Conservation (phyloP, 148 eudicot species). For the Salicornia ramosissima region DNA sequence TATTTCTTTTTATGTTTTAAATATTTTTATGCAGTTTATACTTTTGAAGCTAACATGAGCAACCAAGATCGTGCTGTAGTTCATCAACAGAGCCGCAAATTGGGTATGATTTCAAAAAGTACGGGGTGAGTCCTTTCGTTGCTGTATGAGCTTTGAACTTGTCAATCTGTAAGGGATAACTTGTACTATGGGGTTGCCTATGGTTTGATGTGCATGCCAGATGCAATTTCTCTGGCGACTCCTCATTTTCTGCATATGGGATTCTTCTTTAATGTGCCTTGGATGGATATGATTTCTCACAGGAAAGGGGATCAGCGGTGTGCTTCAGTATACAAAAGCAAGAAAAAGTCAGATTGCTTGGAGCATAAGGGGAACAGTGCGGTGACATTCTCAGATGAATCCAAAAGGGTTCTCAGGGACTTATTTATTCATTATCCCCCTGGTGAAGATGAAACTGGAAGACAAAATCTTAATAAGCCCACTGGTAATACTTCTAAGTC, state of each 20-base stretch:
- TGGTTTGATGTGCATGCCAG: not conserved
- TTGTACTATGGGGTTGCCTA: not conserved
- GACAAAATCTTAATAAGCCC: constrained; percentile 29
- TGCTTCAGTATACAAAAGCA: constrained; percentile 47
- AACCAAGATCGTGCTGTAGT: constrained; percentile 63
- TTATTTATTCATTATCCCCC: constrained; percentile 75
- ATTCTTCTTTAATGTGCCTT: not conserved
- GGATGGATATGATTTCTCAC: constrained; percentile 12
- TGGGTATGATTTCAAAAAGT: constrained; percentile 77
- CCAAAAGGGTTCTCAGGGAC: constrained; percentile 55
- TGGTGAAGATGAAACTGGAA: constrained; percentile 38
- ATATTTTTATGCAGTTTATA: constrained; percentile 51
- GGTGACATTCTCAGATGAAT: constrained; percentile 57
- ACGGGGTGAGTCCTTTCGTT: constrained; percentile 50
- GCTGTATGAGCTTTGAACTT: not conserved
- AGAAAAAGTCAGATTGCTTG: constrained; percentile 23
- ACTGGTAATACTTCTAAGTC: constrained; percentile 25
- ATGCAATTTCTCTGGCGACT: constrained; percentile 11
- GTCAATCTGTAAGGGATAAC: not conserved
- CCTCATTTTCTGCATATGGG: not conserved
- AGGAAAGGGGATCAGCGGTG: constrained; percentile 57
- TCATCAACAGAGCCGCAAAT: constrained; percentile 46
- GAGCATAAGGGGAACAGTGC: constrained; percentile 28
- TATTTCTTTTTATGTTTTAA: no score
- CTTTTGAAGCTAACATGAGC: constrained; percentile 49